Base-by-base conservation (phyloP, 2,329 filamentous ascomycete species). In the Pseudocercospora fijiensis region DNA sequence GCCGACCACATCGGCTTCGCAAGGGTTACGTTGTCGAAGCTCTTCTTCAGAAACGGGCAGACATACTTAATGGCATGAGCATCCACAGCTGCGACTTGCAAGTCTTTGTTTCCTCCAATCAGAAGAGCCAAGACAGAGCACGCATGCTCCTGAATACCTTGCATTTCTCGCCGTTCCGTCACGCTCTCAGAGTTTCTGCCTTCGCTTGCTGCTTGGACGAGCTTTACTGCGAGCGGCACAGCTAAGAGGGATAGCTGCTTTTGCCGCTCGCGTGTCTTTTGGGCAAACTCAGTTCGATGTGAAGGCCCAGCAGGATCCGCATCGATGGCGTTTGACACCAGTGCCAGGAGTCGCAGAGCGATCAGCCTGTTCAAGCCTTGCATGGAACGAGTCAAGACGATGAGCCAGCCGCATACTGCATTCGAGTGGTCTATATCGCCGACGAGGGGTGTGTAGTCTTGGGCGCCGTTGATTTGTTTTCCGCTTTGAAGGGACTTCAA, bases 41-140 rank as follows among this genome's bases (percentile, higher is more conserved):
- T 85, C 71, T 84, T 82, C 72, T 89, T 90, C 22, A 91, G 76
- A 63, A 89, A 81, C 60, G 85, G 82, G 13, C 87, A 85, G 16
- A 91, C 79, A 59, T 83, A 83, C 59, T 84, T 85, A 59, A 90
- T 83, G 10, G 85, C 84, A 60, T 81, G 82, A 52, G 86, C 85
- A 65, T 97, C 91, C 49, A 88, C 89, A 0, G 92, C 92, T 41
- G 91, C 88, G 71, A 88, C 90, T 76, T 98, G 94, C 59, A 98
- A 82, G 63, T 86, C 84, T 65, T 90, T 86, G 74, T 88, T 92
- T 72, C 95, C 91, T 26, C 87, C 86, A 18, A 96, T 87, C 43
- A 98, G 82, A 52, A 88, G 86, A 16, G 92, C 91, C 60, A 98
- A 81, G 10, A 96, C 85, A 1, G 86, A 84, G 7, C 93, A 91